These are phyloP conservation scores for Acacia acuminata DNA, from an alignment of 306 rosid genomes.

Conservation along the genomic window DNA sequence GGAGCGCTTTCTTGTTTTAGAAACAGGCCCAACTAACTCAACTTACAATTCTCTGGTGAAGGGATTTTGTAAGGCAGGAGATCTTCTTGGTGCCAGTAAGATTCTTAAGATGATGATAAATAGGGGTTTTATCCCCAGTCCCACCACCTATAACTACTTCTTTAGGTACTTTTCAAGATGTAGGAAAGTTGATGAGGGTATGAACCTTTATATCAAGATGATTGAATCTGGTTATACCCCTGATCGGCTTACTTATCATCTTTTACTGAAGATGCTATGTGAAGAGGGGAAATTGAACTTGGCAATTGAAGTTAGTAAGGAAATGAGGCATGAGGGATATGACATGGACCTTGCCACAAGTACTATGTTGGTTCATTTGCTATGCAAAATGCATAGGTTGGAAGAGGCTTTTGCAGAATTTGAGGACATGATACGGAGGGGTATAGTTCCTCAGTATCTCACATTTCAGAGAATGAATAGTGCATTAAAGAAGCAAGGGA, in stretches of 20 bases:
- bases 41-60: slow-evolving; percentile 83
- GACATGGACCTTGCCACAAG: slow-evolving; percentile 86
- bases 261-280: slow-evolving; percentile 84
- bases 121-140: slow-evolving; percentile 65
- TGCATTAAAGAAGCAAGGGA: slow-evolving; percentile 61
- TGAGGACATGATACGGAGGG: slow-evolving; percentile 81
- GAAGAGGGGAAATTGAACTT: slow-evolving; percentile 74
- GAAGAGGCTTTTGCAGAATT: slow-evolving; percentile 76
- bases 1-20: slow-evolving; percentile 72
- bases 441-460: slow-evolving; percentile 79
- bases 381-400: slow-evolving; percentile 70
- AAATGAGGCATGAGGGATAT: slow-evolving; percentile 75
- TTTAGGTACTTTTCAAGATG: slow-evolving; percentile 75
- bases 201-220: slow-evolving; percentile 85
- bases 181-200: slow-evolving; percentile 82
- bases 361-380: slow-evolving; percentile 79
- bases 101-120: slow-evolving; percentile 83
- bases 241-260: slow-evolving; percentile 79
- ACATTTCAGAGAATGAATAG: slow-evolving; percentile 71
- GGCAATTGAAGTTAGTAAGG: slow-evolving; percentile 79
- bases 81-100: slow-evolving; percentile 81
- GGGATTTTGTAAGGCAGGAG: slow-evolving; percentile 85
- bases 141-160: slow-evolving; percentile 90
- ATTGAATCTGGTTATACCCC: slow-evolving; percentile 78
- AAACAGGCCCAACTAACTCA: slow-evolving; percentile 80